These are phyloP conservation scores for Fusarium camptoceras DNA, from an alignment of 2,329 filamentous ascomycete species.

Conservation along the genomic window DNA sequence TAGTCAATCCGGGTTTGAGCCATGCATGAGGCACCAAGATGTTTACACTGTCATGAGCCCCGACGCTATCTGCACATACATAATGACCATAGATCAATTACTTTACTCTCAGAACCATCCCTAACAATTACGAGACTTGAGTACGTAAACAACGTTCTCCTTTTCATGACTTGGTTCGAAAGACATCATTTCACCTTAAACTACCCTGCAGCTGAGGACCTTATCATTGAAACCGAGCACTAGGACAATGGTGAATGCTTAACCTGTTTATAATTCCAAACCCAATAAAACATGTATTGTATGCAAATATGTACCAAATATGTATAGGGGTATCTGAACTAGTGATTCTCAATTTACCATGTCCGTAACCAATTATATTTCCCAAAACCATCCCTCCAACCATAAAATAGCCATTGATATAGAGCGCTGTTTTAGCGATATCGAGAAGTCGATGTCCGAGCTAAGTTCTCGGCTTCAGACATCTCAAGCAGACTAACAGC, in stretches of 20 bases:
- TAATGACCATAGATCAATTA: too few species aligned
- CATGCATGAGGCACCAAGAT: not conserved
- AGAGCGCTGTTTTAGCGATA: not conserved
- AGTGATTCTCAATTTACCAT: conserved; percentile 15
- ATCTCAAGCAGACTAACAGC: conserved; percentile 46
- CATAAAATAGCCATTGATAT: not conserved
- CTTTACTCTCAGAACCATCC: not conserved
- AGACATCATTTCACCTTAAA: not conserved
- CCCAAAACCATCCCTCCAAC: not conserved
- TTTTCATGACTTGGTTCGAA: not conserved
- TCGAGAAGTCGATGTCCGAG: conserved; percentile 36
- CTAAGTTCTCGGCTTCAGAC: conserved; percentile 43
- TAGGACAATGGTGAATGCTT: rapidly evolving
- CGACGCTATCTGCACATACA: not conserved
- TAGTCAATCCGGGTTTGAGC: not conserved
- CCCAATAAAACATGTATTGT: not conserved
- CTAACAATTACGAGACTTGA: not conserved
- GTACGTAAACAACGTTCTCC: not conserved
- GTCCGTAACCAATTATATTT: not conserved
- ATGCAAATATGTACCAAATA: conserved; percentile 19
- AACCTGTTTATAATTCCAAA: not conserved
- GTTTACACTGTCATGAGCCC: not conserved
- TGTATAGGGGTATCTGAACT: conserved; percentile 30
- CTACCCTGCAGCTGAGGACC: not conserved
- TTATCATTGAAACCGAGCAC: not conserved